Conservation (phyloP, 2,329 filamentous ascomycete genomes). For the Escovopsis sp. region DNA sequence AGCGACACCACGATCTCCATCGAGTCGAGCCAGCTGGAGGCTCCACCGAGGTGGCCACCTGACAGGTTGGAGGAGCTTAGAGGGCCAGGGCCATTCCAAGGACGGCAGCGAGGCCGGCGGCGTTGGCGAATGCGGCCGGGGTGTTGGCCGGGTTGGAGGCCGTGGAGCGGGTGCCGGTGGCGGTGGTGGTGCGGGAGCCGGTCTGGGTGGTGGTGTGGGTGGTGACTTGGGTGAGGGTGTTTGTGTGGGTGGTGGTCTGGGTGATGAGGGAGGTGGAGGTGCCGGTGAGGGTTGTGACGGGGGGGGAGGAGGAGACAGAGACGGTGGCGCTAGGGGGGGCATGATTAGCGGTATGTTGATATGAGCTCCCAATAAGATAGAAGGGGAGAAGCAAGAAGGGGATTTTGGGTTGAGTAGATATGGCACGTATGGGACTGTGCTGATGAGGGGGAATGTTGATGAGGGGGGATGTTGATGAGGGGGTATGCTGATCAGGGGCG, state of each 20-base stretch:
- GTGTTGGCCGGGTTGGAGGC: conserved; percentile 10
- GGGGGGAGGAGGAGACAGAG: background rate
- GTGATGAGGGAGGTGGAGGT: background rate
- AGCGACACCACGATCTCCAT: too few species aligned
- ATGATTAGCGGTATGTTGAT: background rate
- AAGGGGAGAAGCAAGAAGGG: too few species aligned
- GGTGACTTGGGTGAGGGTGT: background rate
- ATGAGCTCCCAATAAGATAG: too few species aligned
- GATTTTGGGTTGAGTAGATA: too few species aligned
- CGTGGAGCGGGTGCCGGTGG: too few species aligned
- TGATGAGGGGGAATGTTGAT: too few species aligned
- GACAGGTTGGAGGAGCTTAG: background rate
- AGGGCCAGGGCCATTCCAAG: conserved; percentile 9
- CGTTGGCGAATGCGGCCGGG: conserved; percentile 9
- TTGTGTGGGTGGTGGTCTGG: background rate
- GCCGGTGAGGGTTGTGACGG: conserved; percentile 1
- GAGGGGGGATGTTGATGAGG: too few species aligned
- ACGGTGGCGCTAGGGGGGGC: background rate
- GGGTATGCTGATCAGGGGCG: too few species aligned
- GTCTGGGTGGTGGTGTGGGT: background rate
- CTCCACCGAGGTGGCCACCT: too few species aligned
- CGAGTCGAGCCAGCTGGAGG: too few species aligned
- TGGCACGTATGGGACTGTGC: too few species aligned
- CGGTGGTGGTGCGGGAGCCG: background rate
- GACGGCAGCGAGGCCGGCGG: conserved; percentile 9